A percentile compares a stretch with the other conserved stretches of the same genome.
Evolutionary conservation across 2,329 filamentous ascomycete species (phyloP).

Genomic region (Colletotrichum phormii): DNA sequence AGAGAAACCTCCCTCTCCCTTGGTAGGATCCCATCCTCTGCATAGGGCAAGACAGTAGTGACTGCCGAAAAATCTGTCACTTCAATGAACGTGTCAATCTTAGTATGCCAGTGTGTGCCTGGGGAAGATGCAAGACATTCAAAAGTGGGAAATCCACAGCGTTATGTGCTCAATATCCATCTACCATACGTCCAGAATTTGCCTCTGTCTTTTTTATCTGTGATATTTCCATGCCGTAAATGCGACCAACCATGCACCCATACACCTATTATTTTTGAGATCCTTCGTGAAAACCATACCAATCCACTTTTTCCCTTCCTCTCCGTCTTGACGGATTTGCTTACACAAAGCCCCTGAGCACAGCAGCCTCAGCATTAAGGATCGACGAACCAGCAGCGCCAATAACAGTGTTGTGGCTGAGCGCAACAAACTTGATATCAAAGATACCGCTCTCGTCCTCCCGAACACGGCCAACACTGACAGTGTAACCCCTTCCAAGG

Average conservation of each 20-base stretch:
- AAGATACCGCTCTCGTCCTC: constrained; percentile 91
- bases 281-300: background rate
- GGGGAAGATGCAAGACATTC: too few species aligned
- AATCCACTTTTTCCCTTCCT: background rate
- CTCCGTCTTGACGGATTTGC: background rate
- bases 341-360: constrained; percentile 87
- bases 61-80: background rate
- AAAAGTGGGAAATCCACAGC: background rate
- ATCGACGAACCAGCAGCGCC: constrained; percentile 97
- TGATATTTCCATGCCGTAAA: constrained; percentile 12
- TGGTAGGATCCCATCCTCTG: background rate
- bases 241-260: constrained; percentile 13
- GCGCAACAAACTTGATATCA: constrained; percentile 92
- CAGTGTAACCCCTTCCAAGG: constrained; percentile 85
- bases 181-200: background rate
- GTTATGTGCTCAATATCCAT: background rate
- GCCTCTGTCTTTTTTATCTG: constrained; percentile 4
- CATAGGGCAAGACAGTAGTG: background rate
- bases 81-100: background rate
- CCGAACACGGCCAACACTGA: constrained; percentile 88
- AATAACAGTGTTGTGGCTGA: constrained; percentile 91
- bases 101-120: too few species aligned
- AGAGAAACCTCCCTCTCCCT: too few species aligned
- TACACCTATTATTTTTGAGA: background rate
- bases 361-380: constrained; percentile 91